Conservation (phyloP, 805 yeast species). For the Candida berthetii region DNA sequence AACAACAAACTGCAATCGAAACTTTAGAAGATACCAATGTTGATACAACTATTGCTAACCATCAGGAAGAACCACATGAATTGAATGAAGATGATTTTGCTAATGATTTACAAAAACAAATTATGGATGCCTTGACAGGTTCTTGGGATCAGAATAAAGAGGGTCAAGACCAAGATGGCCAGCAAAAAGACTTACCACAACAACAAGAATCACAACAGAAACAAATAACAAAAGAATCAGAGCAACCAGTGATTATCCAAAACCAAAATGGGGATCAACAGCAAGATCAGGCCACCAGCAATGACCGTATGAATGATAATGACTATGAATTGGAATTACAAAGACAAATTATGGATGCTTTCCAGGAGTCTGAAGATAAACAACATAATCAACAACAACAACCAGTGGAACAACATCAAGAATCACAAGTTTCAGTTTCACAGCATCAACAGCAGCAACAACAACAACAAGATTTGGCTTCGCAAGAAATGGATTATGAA, state of each 20-base stretch:
- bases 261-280: constrained; percentile 8
- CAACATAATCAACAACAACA: not conserved
- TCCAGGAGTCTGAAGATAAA: constrained; percentile 6
- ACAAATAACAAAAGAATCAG: too few relatives aligned
- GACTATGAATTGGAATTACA: constrained; percentile 15
- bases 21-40: not conserved
- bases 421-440: constrained; percentile 1
- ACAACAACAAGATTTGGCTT: not conserved
- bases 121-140: constrained; percentile 15
- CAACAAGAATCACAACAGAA: constrained; percentile 1
- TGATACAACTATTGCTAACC: not conserved
- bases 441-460: too few relatives aligned
- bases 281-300: too few relatives aligned
- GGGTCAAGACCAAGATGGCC: constrained; percentile 1
- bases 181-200: not conserved
- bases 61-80: not conserved
- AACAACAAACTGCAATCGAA: too few relatives aligned
- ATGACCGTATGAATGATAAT: too few relatives aligned
- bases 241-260: too few relatives aligned
- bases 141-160: constrained; percentile 2
- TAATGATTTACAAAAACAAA: constrained; percentile 16
- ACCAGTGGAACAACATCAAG: constrained; percentile 5
- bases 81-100: constrained; percentile 8
- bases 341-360: constrained; percentile 10
- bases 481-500: constrained; percentile 4